Conservation (phyloP, 345 rosid genomes). For the Gynandropsis gynandra region DNA sequence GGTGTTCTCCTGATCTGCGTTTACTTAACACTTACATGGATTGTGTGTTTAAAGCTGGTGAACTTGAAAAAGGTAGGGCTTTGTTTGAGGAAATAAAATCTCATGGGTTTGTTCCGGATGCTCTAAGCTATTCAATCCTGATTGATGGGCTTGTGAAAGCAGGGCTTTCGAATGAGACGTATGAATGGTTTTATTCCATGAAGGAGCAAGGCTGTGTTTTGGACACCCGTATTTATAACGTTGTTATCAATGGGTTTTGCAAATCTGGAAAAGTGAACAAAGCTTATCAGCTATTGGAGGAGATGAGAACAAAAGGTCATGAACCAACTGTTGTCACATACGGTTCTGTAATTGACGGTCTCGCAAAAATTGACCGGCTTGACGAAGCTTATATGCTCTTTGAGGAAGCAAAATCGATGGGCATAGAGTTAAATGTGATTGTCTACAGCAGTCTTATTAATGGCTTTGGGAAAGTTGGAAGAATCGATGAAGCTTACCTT, state of each 20-base stretch:
- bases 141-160: slow-evolving; percentile 81
- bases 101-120: slow-evolving; percentile 65
- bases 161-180: slow-evolving; percentile 76
- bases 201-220: slow-evolving; percentile 80
- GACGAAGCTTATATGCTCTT: slow-evolving; percentile 97
- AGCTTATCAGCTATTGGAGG: slow-evolving; percentile 91
- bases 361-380: slow-evolving; percentile 85
- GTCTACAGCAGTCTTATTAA: slow-evolving; percentile 84
- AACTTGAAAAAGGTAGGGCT: slow-evolving; percentile 72
- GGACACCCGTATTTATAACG: slow-evolving; percentile 81
- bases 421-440: slow-evolving; percentile 62
- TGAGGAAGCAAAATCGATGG: slow-evolving; percentile 87
- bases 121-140: slow-evolving; percentile 64
- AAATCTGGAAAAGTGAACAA: slow-evolving; percentile 87
- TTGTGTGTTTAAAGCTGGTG: slow-evolving; percentile 87
- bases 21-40: slow-evolving; percentile 89
- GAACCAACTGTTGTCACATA: slow-evolving; percentile 85
- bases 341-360: slow-evolving; percentile 84
- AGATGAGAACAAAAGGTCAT: slow-evolving; percentile 77
- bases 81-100: slow-evolving; percentile 75
- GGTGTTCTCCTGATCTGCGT: slow-evolving; percentile 66
- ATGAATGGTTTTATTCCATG: slow-evolving; percentile 73
- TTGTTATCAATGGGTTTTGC: slow-evolving; percentile 84
- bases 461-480: slow-evolving; percentile 94
- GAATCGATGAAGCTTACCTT: slow-evolving; percentile 94